Percentiles rank a stretch among this genome's conserved stretches.
Conservation (phyloP, 1,139 yeast genomes). For the Zygosaccharomyces pseudobailii region DNA sequence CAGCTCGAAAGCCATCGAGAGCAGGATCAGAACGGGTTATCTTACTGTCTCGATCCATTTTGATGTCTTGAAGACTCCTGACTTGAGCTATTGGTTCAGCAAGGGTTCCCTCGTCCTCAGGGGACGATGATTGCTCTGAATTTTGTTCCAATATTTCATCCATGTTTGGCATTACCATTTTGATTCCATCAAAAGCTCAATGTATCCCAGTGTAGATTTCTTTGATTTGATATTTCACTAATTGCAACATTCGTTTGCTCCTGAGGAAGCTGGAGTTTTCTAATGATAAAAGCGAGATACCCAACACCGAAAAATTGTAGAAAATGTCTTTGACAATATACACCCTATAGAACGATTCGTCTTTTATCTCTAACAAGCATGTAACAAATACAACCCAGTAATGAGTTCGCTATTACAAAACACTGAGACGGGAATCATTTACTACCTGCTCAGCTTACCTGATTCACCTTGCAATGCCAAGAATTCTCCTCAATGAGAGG, state of each 20-base stretch:
- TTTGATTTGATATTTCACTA: background rate
- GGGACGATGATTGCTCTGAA: background rate
- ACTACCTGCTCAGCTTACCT: conserved; percentile 13
- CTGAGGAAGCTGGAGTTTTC: background rate
- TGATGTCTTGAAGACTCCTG: background rate
- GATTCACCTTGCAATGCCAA: conserved; percentile 62
- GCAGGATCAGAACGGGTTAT: conserved; percentile 9
- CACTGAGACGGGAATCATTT: background rate
- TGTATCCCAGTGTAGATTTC: background rate
- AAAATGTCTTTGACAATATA: background rate
- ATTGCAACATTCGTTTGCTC: background rate
- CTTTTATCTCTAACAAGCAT: no score
- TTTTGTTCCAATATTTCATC: background rate
- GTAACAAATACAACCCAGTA: no score
- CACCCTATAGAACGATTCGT: background rate
- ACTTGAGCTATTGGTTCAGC: background rate
- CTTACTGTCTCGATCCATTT: conserved; percentile 2
- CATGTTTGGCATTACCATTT: background rate
- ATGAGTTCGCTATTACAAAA: no score
- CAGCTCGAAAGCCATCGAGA: conserved; percentile 3
- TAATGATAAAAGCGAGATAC: background rate
- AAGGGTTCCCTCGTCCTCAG: background rate
- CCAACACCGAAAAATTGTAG: background rate
- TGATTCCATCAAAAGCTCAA: background rate
- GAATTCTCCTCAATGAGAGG: conserved; percentile 70